Percentiles rank a stretch among this genome's conserved stretches.
phyloP scores from a whole-genome alignment of 768 basidiomycete species.

The Agrocybe pediades region DNA sequence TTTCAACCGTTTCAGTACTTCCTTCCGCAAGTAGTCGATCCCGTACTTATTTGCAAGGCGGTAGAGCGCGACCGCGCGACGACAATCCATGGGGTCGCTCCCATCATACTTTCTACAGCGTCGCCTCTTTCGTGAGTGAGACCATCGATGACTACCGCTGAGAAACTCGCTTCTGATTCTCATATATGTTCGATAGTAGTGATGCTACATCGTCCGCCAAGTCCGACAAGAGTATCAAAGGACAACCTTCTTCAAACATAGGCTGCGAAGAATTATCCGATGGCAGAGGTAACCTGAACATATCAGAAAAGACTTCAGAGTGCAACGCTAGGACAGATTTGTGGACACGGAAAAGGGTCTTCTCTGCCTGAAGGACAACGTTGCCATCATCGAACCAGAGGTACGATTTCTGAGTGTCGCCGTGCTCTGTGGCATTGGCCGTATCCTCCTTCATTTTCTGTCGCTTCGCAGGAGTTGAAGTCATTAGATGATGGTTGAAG shows the following conservation, averaged over 20 bases:
- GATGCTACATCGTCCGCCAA: background rate
- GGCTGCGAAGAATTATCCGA: too few relatives aligned
- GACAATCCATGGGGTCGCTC: too few relatives aligned
- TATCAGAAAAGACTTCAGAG: slow-evolving; percentile 13
- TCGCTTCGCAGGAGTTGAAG: too few relatives aligned
- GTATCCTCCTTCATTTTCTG: too few relatives aligned
- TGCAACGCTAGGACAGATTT: slow-evolving; percentile 13
- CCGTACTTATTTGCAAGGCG: background rate
- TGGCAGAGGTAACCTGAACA: background rate
- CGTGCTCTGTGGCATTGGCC: too few relatives aligned
- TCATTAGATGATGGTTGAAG: too few relatives aligned
- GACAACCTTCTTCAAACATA: background rate
- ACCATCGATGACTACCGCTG: background rate
- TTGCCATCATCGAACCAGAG: slow-evolving; percentile 20
- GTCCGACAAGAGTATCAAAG: background rate
- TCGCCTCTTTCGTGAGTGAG: background rate
- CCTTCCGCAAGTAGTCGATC: background rate
- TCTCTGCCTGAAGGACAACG: slow-evolving; percentile 15
- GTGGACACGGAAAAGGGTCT: slow-evolving; percentile 19
- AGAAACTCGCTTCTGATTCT: background rate
- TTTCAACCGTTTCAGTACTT: background rate
- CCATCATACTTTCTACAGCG: too few relatives aligned
- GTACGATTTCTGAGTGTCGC: background rate
- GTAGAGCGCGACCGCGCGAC: background rate
- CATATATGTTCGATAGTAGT: background rate